Evolutionary conservation across 139 green algal genomes (phyloP).

Genomic region (Micractinium sp.): DNA sequence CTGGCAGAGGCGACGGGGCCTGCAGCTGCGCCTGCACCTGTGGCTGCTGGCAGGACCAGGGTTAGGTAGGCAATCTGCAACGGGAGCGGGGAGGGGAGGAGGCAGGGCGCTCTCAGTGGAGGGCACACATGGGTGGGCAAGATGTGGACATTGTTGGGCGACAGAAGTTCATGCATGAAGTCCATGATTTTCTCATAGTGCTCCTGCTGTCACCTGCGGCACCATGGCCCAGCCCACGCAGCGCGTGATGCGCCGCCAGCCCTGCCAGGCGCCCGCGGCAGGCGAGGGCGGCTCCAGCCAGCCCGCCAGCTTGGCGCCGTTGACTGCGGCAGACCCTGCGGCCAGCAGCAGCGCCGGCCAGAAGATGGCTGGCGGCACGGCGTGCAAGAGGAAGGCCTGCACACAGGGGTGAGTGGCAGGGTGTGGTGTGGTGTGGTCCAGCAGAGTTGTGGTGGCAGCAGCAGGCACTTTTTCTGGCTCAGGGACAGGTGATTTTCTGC

Average conservation of each 20-base stretch:
- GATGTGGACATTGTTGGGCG: too few relatives aligned
- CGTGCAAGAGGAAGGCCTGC: constrained; percentile 34
- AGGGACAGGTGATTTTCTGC: neutral
- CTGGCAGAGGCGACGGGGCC: neutral
- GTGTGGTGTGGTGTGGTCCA: neutral
- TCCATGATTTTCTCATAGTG: too few relatives aligned
- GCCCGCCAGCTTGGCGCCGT: constrained; percentile 17
- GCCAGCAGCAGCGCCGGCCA: neutral
- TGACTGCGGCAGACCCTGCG: neutral
- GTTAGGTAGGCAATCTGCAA: neutral
- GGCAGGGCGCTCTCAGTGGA: too few relatives aligned
- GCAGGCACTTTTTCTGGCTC: neutral
- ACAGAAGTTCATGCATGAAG: too few relatives aligned
- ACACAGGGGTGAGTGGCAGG: neutral
- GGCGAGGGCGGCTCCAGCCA: neutral
- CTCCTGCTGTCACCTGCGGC: constrained; percentile 63
- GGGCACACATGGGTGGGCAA: neutral
- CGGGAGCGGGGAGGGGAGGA: too few relatives aligned
- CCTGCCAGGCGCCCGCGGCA: constrained; percentile 39
- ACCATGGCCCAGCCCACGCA: constrained; percentile 65
- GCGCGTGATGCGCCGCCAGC: constrained; percentile 60
- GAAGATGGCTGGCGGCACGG: constrained; percentile 29
- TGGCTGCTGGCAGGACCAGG: neutral
- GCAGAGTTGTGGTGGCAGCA: too few relatives aligned
- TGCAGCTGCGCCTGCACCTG: neutral